Conservation (phyloP, 169 alveolate species). For the Eimeria acervulina region DNA sequence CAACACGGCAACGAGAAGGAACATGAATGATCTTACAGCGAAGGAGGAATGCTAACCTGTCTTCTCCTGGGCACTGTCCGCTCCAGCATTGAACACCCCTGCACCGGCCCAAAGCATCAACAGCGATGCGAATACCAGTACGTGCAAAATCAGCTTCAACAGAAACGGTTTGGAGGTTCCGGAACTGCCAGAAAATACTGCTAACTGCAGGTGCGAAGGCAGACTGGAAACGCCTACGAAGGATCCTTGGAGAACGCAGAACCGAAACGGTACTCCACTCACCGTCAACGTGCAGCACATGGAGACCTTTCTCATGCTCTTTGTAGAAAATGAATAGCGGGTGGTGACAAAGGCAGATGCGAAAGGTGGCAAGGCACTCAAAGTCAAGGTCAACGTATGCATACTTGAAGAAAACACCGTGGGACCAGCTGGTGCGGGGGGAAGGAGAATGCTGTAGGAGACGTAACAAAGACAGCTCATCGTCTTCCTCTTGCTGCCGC, state of each 20-base stretch:
- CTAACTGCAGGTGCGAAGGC: neutral
- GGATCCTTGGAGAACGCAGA: neutral
- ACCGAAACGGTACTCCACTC: neutral
- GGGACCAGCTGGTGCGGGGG: constrained; percentile 79
- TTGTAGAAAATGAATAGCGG: constrained; percentile 77
- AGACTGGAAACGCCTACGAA: neutral
- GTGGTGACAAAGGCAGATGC: constrained; percentile 74
- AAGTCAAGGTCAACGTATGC: constrained; percentile 82
- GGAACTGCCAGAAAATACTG: neutral
- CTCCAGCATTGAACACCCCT: constrained; percentile 69
- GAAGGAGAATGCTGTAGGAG: constrained; percentile 70
- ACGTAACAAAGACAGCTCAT: constrained; percentile 49
- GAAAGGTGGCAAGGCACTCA: constrained; percentile 75
- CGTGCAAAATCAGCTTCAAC: neutral
- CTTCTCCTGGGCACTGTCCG: constrained; percentile 69
- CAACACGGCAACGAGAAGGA: neutral
- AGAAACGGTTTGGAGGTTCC: neutral
- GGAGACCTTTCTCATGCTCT: constrained; percentile 76
- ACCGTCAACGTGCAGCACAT: constrained; percentile 82
- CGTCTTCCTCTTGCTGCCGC: constrained; percentile 69
- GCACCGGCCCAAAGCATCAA: constrained; percentile 3
- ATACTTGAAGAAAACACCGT: constrained; percentile 83
- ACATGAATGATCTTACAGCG: neutral
- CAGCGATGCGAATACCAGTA: neutral
- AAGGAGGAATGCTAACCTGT: constrained; percentile 15